Evolutionary conservation across 2,329 filamentous ascomycete genomes (phyloP).

Genomic region (Colletotrichum agaves): DNA sequence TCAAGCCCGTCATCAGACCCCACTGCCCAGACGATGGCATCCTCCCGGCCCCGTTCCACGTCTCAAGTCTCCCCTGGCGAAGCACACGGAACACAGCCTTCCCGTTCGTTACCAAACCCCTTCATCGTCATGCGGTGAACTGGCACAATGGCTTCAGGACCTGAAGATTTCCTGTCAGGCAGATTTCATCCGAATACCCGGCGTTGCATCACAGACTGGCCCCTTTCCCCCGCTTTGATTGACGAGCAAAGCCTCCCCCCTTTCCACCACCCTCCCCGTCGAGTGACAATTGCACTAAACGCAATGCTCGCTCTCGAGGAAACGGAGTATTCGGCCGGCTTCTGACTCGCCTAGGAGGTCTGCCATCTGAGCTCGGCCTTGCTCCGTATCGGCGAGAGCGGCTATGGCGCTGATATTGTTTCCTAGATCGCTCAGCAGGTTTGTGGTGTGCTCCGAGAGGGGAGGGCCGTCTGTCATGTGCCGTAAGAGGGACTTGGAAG

Average conservation of each 20-base stretch:
- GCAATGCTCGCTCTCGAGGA: slow-evolving; percentile 42
- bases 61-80: slow-evolving; percentile 26
- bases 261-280: neutral
- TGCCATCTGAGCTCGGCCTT: slow-evolving; percentile 39
- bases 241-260: neutral
- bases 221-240: neutral
- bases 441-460: slow-evolving; percentile 42
- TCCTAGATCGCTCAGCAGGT: slow-evolving; percentile 45
- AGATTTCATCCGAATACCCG: slow-evolving; percentile 20
- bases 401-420: slow-evolving; percentile 43
- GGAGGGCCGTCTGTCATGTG: slow-evolving; percentile 40
- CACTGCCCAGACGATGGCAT: neutral
- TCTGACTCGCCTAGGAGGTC: slow-evolving; percentile 46
- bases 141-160: neutral
- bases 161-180: neutral
- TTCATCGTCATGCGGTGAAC: slow-evolving; percentile 12
- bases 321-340: slow-evolving; percentile 44
- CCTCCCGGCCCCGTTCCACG: slow-evolving; percentile 6
- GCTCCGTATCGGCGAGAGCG: slow-evolving; percentile 36
- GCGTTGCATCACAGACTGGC: neutral
- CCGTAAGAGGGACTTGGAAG: neutral
- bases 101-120: slow-evolving; percentile 1
- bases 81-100: slow-evolving; percentile 24
- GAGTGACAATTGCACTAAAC: neutral
- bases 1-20: slow-evolving; percentile 8